A percentile compares a stretch with the other conserved stretches of the same genome.
Conservation (phyloP, 2,329 filamentous ascomycete species). For the Colletotrichum nymphaeae region DNA sequence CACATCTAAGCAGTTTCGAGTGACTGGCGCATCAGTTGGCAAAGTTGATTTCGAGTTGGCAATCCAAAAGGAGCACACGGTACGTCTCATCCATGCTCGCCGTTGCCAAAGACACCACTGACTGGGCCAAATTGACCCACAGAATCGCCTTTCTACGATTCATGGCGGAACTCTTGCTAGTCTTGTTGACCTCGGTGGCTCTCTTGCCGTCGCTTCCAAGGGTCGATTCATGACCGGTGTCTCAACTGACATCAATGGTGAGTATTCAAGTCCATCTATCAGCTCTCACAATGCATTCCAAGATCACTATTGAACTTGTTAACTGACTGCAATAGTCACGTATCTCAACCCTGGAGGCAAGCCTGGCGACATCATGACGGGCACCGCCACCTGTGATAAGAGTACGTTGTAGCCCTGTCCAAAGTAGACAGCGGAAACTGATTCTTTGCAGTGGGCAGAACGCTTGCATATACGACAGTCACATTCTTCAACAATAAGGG, state of each 20-base stretch:
- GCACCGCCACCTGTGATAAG: conserved; percentile 70
- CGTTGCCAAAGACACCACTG: no score
- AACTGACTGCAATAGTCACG: conserved; percentile 58
- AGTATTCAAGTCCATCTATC: background rate
- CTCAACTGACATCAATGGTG: conserved; percentile 73
- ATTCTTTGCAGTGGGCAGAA: conserved; percentile 67
- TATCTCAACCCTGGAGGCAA: conserved; percentile 70
- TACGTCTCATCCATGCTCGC: conserved; percentile 48
- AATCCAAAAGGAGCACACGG: conserved; percentile 80
- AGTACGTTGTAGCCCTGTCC: conserved; percentile 52
- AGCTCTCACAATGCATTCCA: accelerated
- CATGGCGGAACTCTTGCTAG: conserved; percentile 85
- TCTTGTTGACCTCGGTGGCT: conserved; percentile 76
- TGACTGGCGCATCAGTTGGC: conserved; percentile 73
- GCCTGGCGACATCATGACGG: conserved; percentile 66
- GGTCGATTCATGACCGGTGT: conserved; percentile 73
- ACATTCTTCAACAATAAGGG: conserved; percentile 69
- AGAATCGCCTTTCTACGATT: conserved; percentile 82
- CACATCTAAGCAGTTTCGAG: conserved; percentile 65
- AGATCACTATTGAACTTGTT: background rate
- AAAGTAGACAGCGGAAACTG: background rate
- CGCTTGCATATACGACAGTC: conserved; percentile 70
- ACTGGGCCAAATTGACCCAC: background rate
- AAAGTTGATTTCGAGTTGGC: conserved; percentile 81
- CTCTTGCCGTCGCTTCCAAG: conserved; percentile 73